Conservation (phyloP, 306 rosid genomes). For the Cicer yamashitae region DNA sequence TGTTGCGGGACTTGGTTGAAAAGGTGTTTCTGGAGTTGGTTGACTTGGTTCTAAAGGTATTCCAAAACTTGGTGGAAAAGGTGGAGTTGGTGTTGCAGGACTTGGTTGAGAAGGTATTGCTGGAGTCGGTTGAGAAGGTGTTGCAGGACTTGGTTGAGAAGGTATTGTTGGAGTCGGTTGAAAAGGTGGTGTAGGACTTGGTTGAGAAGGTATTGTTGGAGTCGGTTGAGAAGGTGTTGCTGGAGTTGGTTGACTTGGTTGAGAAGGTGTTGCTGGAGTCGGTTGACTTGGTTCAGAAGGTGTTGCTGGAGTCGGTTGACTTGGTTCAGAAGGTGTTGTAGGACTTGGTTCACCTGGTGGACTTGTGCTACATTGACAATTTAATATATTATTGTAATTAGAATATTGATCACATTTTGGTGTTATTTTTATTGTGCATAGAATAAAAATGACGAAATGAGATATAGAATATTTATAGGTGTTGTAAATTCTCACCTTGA, state of each 20-base stretch:
- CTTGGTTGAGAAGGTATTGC: not conserved
- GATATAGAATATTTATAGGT: conserved; percentile 1
- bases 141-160: not conserved
- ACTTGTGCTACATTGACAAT: conserved; percentile 59
- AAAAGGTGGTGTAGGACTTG: too few relatives aligned
- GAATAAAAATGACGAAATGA: conserved; percentile 14
- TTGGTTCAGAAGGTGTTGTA: conserved; percentile 3
- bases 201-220: not conserved
- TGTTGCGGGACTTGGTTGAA: too few relatives aligned
- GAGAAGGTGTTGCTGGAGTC: conserved; percentile 30
- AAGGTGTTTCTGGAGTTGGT: too few relatives aligned
- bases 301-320: too few relatives aligned
- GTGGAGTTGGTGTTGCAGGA: conserved; percentile 43
- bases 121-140: not conserved
- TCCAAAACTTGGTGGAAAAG: not conserved
- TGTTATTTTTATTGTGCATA: not conserved
- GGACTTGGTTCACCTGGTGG: conserved; percentile 51
- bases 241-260: not conserved
- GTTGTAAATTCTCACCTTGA: conserved; percentile 61
- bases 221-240: not conserved
- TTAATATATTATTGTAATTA: conserved; percentile 5
- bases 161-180: conserved; percentile 30
- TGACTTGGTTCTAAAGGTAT: not conserved
- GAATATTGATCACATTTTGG: conserved; percentile 36
- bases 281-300: too few relatives aligned